These are phyloP conservation scores for Termitomyces sp. DNA, from an alignment of 768 basidiomycete genomes.

Conservation along the genomic window DNA sequence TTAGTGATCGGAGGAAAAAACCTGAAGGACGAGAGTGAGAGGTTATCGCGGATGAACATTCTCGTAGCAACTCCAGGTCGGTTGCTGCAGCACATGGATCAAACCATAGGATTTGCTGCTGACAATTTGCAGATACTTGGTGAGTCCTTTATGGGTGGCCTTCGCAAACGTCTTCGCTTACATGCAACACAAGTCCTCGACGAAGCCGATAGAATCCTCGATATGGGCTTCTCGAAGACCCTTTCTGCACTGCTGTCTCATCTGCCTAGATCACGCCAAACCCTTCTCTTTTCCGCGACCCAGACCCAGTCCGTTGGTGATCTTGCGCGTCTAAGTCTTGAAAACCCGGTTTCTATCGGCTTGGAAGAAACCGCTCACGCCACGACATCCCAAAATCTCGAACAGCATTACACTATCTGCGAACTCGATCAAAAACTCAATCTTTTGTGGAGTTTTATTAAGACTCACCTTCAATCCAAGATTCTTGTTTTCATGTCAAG, in stretches of 20 bases:
- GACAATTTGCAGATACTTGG: conserved; percentile 90
- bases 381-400: conserved; percentile 72
- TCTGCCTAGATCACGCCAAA: conserved; percentile 89
- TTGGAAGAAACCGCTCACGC: conserved; percentile 47
- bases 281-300: conserved; percentile 94
- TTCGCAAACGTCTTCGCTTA: conserved; percentile 1
- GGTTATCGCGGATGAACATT: conserved; percentile 93
- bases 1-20: conserved; percentile 96
- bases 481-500: conserved; percentile 91
- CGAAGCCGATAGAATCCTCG: conserved; percentile 94
- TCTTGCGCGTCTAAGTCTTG: conserved; percentile 85
- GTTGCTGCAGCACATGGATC: conserved; percentile 96
- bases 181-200: conserved; percentile 66
- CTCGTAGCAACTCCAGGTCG: conserved; percentile 97
- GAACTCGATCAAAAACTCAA: conserved; percentile 86
- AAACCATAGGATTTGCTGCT: conserved; percentile 91
- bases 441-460: conserved; percentile 91
- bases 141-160: conserved; percentile 32
- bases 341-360: conserved; percentile 74
- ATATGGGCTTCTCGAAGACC: conserved; percentile 92
- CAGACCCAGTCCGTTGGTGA: conserved; percentile 89
- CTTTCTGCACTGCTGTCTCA: conserved; percentile 89
- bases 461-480: conserved; percentile 88
- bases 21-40: conserved; percentile 86
- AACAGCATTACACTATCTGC: conserved; percentile 86